Evolutionary conservation across 1,139 yeast species (phyloP).

Genomic region (Yamadazyma buinensis): DNA sequence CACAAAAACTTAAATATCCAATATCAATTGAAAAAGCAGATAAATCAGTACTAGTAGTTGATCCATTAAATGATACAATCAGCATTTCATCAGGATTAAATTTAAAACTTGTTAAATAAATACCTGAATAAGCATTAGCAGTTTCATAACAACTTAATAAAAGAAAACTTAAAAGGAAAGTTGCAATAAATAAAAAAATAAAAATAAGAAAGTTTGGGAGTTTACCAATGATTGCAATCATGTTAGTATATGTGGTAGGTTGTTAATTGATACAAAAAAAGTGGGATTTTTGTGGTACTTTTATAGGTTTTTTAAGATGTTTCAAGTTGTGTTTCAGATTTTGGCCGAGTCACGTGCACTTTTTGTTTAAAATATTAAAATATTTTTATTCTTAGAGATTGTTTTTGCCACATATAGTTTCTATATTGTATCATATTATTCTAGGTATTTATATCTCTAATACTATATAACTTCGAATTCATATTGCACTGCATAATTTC

Average conservation of each 20-base stretch:
- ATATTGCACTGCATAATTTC: too few species aligned
- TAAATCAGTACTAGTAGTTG: constrained; percentile 11
- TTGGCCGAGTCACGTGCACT: too few species aligned
- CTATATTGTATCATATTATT: too few species aligned
- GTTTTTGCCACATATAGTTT: too few species aligned
- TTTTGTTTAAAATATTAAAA: too few species aligned
- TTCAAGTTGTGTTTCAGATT: constrained; percentile 3
- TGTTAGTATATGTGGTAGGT: background rate
- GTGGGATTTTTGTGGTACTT: background rate
- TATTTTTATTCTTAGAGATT: too few species aligned
- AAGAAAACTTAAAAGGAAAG: constrained; percentile 46
- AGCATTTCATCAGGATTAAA: constrained; percentile 43
- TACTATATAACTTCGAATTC: too few species aligned
- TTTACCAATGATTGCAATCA: constrained; percentile 8
- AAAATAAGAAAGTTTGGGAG: constrained; percentile 15
- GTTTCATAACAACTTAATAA: constrained; percentile 48
- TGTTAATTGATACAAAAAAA: background rate
- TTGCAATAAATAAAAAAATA: constrained; percentile 31
- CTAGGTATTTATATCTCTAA: too few species aligned
- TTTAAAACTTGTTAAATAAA: constrained; percentile 41
- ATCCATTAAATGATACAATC: constrained; percentile 18
- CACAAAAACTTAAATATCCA: constrained; percentile 53
- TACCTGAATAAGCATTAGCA: constrained; percentile 37
- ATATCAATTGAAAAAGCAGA: constrained; percentile 36
- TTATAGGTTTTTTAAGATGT: background rate